Evolutionary conservation across 108 stramenopile genomes (phyloP).

Genomic region (Cylindrotheca closterium): DNA sequence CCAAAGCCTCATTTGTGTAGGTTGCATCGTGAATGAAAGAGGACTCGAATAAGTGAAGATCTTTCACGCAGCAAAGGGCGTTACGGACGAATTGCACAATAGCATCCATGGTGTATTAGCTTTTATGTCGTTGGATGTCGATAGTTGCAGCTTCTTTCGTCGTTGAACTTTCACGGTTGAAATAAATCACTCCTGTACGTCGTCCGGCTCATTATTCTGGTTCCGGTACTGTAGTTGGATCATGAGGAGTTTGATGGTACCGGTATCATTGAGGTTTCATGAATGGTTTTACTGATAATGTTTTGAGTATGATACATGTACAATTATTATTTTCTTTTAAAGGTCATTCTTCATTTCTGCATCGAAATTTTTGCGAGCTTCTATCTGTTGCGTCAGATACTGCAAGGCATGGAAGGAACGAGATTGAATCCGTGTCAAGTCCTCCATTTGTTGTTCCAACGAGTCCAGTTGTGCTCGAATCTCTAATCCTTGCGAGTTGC

Average conservation of each 20-base stretch:
- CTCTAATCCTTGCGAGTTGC: conserved; percentile 14
- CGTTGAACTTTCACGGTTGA: too few relatives aligned
- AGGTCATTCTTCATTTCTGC: not conserved
- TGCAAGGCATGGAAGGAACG: conserved; percentile 36
- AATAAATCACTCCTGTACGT: too few relatives aligned
- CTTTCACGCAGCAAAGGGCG: conserved; percentile 78
- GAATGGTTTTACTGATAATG: too few relatives aligned
- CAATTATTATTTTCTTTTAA: not conserved
- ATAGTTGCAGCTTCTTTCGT: too few relatives aligned
- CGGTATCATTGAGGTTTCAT: too few relatives aligned
- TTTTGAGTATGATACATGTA: too few relatives aligned
- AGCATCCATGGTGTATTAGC: conserved; percentile 58
- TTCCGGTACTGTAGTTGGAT: too few relatives aligned
- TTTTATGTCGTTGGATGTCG: too few relatives aligned
- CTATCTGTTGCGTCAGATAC: conserved; percentile 34
- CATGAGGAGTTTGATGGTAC: too few relatives aligned
- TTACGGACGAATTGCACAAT: conserved; percentile 85
- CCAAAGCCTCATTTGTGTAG: conserved; percentile 35
- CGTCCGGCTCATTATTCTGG: too few relatives aligned
- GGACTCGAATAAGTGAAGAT: conserved; percentile 50
- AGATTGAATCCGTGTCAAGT: conserved; percentile 43
- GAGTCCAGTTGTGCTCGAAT: conserved; percentile 33
- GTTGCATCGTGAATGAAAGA: conserved; percentile 65
- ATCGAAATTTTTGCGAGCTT: conserved; percentile 2
- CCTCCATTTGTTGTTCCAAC: conserved; percentile 43